Base-by-base conservation (phyloP, 768 basidiomycete genomes). In the Psilocybe tampanensis region DNA sequence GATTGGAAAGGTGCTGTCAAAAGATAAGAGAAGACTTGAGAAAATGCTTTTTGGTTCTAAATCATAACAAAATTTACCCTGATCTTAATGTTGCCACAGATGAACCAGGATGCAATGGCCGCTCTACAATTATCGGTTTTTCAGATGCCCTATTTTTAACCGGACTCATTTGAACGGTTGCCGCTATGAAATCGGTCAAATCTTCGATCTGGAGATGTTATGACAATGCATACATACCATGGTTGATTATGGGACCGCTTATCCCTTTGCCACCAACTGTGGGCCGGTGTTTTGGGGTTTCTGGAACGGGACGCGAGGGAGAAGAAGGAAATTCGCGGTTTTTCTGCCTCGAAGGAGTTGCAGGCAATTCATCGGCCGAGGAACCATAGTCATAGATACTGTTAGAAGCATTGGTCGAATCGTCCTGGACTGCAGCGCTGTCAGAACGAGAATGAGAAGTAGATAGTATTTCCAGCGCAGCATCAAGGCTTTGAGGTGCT, bases 161-260 rank as follows among this genome's bases (percentile, higher is more conserved):
- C 33, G 92, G 91, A 61, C 85, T 89, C 83, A 94, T 83, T 55
- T 86, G 79, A 64, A 84, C 65, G 1, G 87, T 89, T 15, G 89
- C 89, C 68, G 84, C 92, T 84, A 52, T 36, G 18, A n/a, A 23
- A 41, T 15, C 29, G 26, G 24, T 41, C 32, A 32, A 12, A 36
- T 33, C 21, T 45, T n/a, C 42, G 7, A 52, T 13, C 24, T 18
- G 26, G 29, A 19, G 2, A 51, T 41, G 17, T 19, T 34, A 34
- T n/a, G n/a, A 3, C 36, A 39, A 33, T 24, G 69, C 80, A 56
- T 58, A 90, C 80, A 56, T 58, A 90, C 91, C 84, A 67, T 83
- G 80, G 66, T 94, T 89, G 19, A 85, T 76, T 19, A 90, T 82
- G 7, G 90, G 90, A 17, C 64, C 75, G 61, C 90, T 85, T 51